Evolutionary conservation across 371 early-diverging fungal genomes (phyloP).

Genomic region (Mucor lusitanicus): DNA sequence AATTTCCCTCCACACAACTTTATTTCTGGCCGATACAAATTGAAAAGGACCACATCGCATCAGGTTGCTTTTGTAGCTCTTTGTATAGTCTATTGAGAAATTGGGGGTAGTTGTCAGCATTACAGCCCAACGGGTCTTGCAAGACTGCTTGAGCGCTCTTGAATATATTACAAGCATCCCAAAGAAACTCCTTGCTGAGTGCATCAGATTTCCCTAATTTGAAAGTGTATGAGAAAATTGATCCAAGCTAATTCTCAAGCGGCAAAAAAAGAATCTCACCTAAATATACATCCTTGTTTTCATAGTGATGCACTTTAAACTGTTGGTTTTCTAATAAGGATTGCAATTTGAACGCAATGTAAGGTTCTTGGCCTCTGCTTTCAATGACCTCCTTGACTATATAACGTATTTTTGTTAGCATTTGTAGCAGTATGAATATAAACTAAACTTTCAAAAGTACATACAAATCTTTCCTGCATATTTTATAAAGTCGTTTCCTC

Average conservation of each 20-base stretch:
- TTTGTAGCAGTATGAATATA: neutral
- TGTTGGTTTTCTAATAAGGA: conserved; percentile 30
- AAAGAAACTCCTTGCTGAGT: conserved; percentile 25
- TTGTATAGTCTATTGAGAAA: conserved; percentile 18
- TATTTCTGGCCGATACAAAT: conserved; percentile 14
- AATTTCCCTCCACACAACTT: neutral
- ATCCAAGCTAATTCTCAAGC: neutral
- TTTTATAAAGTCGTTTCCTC: conserved; percentile 31
- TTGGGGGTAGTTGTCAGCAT: conserved; percentile 1
- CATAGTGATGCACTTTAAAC: conserved; percentile 26
- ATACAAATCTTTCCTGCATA: conserved; percentile 35
- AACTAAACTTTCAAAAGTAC: neutral
- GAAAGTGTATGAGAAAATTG: neutral
- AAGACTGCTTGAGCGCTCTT: conserved; percentile 12
- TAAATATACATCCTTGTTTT: conserved; percentile 18
- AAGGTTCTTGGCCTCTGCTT: conserved; percentile 52
- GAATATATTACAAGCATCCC: conserved; percentile 18
- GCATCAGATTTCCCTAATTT: conserved; percentile 14
- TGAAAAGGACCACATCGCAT: conserved; percentile 23
- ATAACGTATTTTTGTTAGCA: neutral
- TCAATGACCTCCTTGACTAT: conserved; percentile 32
- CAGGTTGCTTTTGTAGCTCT: conserved; percentile 20
- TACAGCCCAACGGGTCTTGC: conserved; percentile 7
- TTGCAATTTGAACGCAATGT: conserved; percentile 43
- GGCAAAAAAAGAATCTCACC: neutral